phyloP scores from a whole-genome alignment of 805 yeast species.

The Pichia cabralensis region DNA sequence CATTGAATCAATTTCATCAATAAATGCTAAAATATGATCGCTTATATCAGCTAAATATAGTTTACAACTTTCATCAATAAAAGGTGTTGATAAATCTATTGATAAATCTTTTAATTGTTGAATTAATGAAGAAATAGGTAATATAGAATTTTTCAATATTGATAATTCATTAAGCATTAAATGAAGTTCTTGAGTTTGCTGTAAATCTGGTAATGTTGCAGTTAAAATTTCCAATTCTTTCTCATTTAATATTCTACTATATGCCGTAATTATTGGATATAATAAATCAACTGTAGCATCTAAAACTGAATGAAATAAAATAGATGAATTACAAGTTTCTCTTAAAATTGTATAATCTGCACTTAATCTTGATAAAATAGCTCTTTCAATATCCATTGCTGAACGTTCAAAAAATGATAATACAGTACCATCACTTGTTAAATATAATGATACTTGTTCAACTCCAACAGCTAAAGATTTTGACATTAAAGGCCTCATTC shows the following conservation, averaged over 20 bases:
- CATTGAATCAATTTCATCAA: constrained; percentile 49
- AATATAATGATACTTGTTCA: constrained; percentile 46
- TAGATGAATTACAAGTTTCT: constrained; percentile 41
- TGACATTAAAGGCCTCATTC: constrained; percentile 34
- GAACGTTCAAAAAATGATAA: constrained; percentile 50
- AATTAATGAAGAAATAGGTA: constrained; percentile 38
- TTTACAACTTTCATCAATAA: constrained; percentile 33
- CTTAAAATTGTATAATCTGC: constrained; percentile 38
- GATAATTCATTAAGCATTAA: constrained; percentile 44
- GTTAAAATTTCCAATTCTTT: constrained; percentile 42
- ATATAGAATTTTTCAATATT: constrained; percentile 34
- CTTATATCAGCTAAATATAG: constrained; percentile 45
- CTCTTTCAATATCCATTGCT: constrained; percentile 42
- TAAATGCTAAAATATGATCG: constrained; percentile 43
- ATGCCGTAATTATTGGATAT: constrained; percentile 44
- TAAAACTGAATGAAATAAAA: constrained; percentile 42
- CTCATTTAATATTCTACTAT: constrained; percentile 36
- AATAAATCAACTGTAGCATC: constrained; percentile 46
- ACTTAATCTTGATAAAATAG: constrained; percentile 38
- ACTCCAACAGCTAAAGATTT: constrained; percentile 37
- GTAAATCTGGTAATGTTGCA: constrained; percentile 32
- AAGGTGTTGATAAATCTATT: constrained; percentile 11
- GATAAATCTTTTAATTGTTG: constrained; percentile 36
- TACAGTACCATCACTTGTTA: constrained; percentile 35
- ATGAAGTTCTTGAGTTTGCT: constrained; percentile 43